phyloP scores from a whole-genome alignment of 768 basidiomycete species.

The Mycena filopes region DNA sequence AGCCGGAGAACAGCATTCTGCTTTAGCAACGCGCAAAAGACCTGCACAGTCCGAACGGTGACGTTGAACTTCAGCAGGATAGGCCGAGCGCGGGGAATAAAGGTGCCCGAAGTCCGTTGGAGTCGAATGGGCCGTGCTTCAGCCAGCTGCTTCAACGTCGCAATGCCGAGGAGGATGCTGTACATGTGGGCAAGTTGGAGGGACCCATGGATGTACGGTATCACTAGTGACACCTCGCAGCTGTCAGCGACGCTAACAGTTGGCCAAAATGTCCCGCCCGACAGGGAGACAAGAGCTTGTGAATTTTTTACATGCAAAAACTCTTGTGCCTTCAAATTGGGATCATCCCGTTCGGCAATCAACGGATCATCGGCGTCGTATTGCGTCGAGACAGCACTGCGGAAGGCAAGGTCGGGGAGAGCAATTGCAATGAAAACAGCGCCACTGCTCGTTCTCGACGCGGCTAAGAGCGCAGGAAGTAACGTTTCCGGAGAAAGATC shows the following conservation, averaged over 20 bases:
- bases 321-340: slow-evolving; percentile 51
- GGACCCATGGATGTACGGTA: slow-evolving; percentile 62
- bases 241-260: slow-evolving; percentile 47
- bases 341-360: slow-evolving; percentile 64
- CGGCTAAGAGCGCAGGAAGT: slow-evolving; percentile 51
- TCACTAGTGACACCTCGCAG: slow-evolving; percentile 57
- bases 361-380: slow-evolving; percentile 76
- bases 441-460: slow-evolving; percentile 44
- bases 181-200: slow-evolving; percentile 78
- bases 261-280: slow-evolving; percentile 31
- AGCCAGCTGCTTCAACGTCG: slow-evolving; percentile 57
- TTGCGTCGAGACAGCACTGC: slow-evolving; percentile 71
- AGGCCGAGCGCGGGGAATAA: slow-evolving; percentile 32
- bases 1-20: slow-evolving; percentile 58
- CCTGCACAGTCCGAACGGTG: slow-evolving; percentile 57
- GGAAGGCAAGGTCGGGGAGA: slow-evolving; percentile 61
- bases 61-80: slow-evolving; percentile 41
- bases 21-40: slow-evolving; percentile 58
- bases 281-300: slow-evolving; percentile 24
- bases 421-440: slow-evolving; percentile 56
- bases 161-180: slow-evolving; percentile 69
- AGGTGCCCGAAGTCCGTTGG: slow-evolving; percentile 32
- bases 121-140: slow-evolving; percentile 32
- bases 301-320: slow-evolving; percentile 52
- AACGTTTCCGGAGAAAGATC: slow-evolving; percentile 65